phyloP scores from a whole-genome alignment of 495 filamentous ascomycete genomes.

The Saxispiralis lemnorum region DNA sequence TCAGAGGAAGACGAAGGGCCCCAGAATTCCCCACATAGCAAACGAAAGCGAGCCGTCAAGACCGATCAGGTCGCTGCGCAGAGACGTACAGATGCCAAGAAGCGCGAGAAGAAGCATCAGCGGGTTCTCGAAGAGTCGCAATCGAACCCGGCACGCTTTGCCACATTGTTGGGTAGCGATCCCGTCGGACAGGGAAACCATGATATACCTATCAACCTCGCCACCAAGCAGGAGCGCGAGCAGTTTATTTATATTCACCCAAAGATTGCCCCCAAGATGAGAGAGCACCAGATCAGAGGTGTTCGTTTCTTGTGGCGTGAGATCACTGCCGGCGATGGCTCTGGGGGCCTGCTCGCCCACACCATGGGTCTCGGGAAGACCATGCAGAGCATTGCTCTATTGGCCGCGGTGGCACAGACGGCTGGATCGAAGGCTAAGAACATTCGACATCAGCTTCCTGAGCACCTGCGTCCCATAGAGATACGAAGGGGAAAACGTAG shows the following conservation, averaged over 20 bases:
- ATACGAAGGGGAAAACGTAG: conserved; percentile 11
- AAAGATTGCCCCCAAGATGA: conserved; percentile 31
- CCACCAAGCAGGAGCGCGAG: conserved; percentile 37
- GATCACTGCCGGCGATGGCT: conserved; percentile 39
- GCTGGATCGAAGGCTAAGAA: conserved; percentile 37
- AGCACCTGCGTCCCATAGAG: conserved; percentile 28
- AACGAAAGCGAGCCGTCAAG: conserved; percentile 9
- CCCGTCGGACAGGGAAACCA: conserved; percentile 24
- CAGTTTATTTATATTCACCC: conserved; percentile 36
- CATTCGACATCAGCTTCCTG: conserved; percentile 49
- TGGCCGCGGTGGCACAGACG: conserved; percentile 54
- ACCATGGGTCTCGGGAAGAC: conserved; percentile 93
- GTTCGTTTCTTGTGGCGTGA: conserved; percentile 85
- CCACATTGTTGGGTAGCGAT: conserved; percentile 2
- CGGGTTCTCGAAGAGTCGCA: neutral
- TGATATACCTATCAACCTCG: conserved; percentile 59
- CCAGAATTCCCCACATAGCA: conserved; percentile 5
- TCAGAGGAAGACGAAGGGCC: neutral
- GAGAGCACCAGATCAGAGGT: conserved; percentile 47
- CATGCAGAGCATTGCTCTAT: conserved; percentile 69
- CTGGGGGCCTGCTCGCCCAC: conserved; percentile 75
- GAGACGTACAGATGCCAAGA: neutral
- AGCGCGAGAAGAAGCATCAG: conserved; percentile 2
- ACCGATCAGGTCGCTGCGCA: conserved; percentile 2
- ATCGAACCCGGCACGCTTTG: conserved; percentile 1